Evolutionary conservation across 371 early-diverging fungal species (phyloP).

Genomic region (Zopfochytrium polystomum): DNA sequence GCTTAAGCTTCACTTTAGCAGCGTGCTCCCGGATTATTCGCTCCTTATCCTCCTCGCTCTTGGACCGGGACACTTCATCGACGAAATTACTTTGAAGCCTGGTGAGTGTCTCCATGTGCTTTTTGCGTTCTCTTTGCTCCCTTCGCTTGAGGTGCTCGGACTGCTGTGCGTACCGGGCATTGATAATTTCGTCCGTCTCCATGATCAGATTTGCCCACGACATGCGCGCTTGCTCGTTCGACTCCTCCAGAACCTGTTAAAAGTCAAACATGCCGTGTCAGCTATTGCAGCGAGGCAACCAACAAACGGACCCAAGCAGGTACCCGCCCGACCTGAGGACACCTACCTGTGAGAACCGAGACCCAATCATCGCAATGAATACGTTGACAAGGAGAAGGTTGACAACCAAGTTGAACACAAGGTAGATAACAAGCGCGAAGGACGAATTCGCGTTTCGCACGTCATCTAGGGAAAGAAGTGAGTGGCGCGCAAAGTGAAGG

Average conservation of each 20-base stretch:
- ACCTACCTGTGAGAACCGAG: constrained; percentile 20
- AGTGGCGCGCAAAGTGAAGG: not conserved
- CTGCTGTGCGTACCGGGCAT: not conserved
- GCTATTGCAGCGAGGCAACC: not conserved
- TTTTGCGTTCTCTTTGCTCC: too few species aligned
- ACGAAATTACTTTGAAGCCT: too few species aligned
- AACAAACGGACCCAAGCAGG: not conserved
- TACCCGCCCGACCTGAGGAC: not conserved
- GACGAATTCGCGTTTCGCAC: constrained; percentile 12
- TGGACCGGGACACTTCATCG: too few species aligned
- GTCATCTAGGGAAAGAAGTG: constrained; percentile 4
- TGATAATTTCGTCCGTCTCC: constrained; percentile 25
- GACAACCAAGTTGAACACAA: constrained; percentile 12
- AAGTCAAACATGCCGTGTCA: not conserved
- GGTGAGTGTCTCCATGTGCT: too few species aligned
- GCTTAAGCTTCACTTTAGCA: too few species aligned
- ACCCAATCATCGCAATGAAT: constrained; percentile 31
- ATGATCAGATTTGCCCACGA: constrained; percentile 24
- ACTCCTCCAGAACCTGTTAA: constrained; percentile 8
- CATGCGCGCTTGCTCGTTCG: constrained; percentile 16
- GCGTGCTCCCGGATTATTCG: too few species aligned
- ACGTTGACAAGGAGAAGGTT: constrained; percentile 30
- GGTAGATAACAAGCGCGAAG: constrained; percentile 1
- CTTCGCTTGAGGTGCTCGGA: not conserved
- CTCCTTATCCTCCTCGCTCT: too few species aligned